phyloP scores from a whole-genome alignment of 2,329 filamentous ascomycete species.

The Neofusicoccum kwambonambiense region DNA sequence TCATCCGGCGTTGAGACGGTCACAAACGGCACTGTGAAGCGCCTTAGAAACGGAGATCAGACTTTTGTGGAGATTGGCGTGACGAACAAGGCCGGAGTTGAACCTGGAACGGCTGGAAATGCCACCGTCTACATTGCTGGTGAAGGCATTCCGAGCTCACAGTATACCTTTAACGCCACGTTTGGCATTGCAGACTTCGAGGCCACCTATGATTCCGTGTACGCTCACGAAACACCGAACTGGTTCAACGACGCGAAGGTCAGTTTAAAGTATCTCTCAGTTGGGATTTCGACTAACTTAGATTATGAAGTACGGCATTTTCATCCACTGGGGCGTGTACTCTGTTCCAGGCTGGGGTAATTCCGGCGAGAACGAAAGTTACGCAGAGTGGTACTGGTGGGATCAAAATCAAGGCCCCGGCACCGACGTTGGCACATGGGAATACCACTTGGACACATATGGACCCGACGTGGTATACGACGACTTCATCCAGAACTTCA shows the following conservation, averaged over 20 bases:
- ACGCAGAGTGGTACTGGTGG: conserved; percentile 44
- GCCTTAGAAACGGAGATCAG: conserved; percentile 43
- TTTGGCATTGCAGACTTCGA: conserved; percentile 21
- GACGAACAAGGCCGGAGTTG: conserved; percentile 26
- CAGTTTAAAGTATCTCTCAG: no score
- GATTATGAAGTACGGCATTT: conserved; percentile 53
- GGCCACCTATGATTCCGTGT: conserved; percentile 20
- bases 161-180: conserved; percentile 19
- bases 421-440: conserved; percentile 45
- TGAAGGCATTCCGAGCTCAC: background rate
- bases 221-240: conserved; percentile 46
- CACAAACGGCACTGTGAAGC: conserved; percentile 35
- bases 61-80: conserved; percentile 38
- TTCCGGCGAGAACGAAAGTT: conserved; percentile 37
- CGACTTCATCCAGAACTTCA: conserved; percentile 56
- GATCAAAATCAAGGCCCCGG: conserved; percentile 45
- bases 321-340: conserved; percentile 61
- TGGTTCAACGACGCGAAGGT: conserved; percentile 54
- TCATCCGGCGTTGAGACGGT: conserved; percentile 36
- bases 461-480: conserved; percentile 55
- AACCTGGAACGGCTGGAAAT: conserved; percentile 14
- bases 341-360: conserved; percentile 58
- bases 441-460: conserved; percentile 52
- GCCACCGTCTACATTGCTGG: conserved; percentile 17
- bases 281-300: no score